A percentile compares a stretch with the other conserved stretches of the same genome.
These are phyloP conservation scores for Flaveria floridana DNA, from an alignment of 140 eudicot genomes.

Conservation along the genomic window DNA sequence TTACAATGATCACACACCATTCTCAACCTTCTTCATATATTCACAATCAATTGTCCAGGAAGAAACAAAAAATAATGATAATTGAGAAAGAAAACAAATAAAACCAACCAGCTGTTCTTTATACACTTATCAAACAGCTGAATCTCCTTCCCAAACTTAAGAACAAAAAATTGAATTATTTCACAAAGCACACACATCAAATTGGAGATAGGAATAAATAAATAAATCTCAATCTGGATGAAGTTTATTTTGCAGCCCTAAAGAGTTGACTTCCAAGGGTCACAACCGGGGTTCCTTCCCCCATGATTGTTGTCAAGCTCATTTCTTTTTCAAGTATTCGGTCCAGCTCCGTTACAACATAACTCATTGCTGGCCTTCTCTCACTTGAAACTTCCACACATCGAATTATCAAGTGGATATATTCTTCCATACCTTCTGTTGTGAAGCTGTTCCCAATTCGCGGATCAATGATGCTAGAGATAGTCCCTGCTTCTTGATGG, in stretches of 20 bases:
- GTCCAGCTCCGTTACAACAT: constrained; percentile 71
- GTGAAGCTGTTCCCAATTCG: constrained; percentile 83
- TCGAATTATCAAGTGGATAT: constrained; percentile 52
- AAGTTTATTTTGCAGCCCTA: constrained; percentile 50
- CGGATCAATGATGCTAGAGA: constrained; percentile 55
- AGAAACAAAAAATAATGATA: constrained; percentile 19
- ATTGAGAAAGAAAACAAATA: constrained; percentile 33
- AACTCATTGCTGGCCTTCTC: constrained; percentile 67
- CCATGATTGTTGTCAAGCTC: constrained; percentile 92
- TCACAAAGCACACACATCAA: constrained; percentile 47
- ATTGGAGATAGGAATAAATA: constrained; percentile 33
- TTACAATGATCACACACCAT: constrained; percentile 31
- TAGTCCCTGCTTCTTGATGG: constrained; percentile 51
- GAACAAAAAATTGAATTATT: constrained; percentile 21
- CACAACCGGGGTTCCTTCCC: constrained; percentile 94
- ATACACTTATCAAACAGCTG: constrained; percentile 92
- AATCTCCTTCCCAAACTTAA: constrained; percentile 33
- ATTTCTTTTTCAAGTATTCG: constrained; percentile 87
- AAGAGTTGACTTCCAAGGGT: constrained; percentile 97
- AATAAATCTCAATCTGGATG: constrained; percentile 25
- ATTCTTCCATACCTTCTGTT: constrained; percentile 83
- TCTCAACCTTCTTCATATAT: constrained; percentile 31
- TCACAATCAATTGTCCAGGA: constrained; percentile 31
- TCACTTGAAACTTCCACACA: constrained; percentile 79
- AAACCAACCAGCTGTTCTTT: constrained; percentile 66